Percentiles rank a stretch among this genome's conserved stretches.
Evolutionary conservation across 495 filamentous ascomycete species (phyloP).

Genomic region (Thozetella sp.): DNA sequence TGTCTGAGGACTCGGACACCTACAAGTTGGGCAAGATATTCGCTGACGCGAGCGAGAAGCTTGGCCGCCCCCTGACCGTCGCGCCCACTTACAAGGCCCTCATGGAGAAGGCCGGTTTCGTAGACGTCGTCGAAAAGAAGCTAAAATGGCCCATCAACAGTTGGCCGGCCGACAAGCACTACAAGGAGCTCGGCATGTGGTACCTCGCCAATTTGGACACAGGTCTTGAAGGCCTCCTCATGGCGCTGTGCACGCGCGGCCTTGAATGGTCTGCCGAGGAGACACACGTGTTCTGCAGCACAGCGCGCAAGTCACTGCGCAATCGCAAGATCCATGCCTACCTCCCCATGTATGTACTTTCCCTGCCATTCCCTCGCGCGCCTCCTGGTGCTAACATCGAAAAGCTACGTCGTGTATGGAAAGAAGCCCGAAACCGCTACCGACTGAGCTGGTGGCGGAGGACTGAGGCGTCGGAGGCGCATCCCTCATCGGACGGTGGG

Average conservation of each 20-base stretch:
- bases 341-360: slow-evolving; percentile 33
- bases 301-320: slow-evolving; percentile 46
- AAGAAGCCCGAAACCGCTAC: slow-evolving; percentile 1
- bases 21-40: slow-evolving; percentile 27
- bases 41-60: slow-evolving; percentile 28
- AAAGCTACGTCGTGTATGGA: slow-evolving; percentile 8
- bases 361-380: background rate
- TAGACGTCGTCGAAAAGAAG: slow-evolving; percentile 36
- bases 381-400: background rate
- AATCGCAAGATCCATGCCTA: slow-evolving; percentile 47
- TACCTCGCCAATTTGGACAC: slow-evolving; percentile 51
- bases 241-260: slow-evolving; percentile 49
- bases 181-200: slow-evolving; percentile 49
- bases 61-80: slow-evolving; percentile 36
- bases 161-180: slow-evolving; percentile 43
- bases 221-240: slow-evolving; percentile 44
- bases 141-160: slow-evolving; percentile 51
- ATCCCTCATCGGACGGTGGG: too few relatives aligned
- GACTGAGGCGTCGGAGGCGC: background rate
- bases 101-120: slow-evolving; percentile 45
- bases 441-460: background rate
- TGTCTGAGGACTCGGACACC: slow-evolving; percentile 26
- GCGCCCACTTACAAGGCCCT: slow-evolving; percentile 27
- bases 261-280: slow-evolving; percentile 46
- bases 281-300: slow-evolving; percentile 46